Evolutionary conservation across 768 basidiomycete genomes (phyloP).

Genomic region (Pleurotus giganteus): DNA sequence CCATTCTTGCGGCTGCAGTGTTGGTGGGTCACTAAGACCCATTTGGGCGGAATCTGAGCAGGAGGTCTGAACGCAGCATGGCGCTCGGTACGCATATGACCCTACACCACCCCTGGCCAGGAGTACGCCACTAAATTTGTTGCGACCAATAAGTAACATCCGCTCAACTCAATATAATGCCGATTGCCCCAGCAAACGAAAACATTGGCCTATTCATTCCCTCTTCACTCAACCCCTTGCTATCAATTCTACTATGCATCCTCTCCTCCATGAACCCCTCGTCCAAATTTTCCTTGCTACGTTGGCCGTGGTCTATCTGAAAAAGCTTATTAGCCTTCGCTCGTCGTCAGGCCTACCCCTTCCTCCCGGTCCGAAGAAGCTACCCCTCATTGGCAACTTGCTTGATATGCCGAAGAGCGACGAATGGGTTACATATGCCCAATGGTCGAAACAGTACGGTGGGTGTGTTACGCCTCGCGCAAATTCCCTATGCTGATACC

Average conservation of each 20-base stretch:
- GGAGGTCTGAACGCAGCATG: background rate
- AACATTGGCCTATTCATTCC: too few relatives aligned
- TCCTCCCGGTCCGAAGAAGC: conserved; percentile 25
- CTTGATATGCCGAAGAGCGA: conserved; percentile 18
- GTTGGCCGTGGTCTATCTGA: background rate
- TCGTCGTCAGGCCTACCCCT: conserved; percentile 12
- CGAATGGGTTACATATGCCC: conserved; percentile 20
- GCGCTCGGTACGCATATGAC: conserved; percentile 3
- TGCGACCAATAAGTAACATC: background rate
- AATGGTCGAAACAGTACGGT: conserved; percentile 23
- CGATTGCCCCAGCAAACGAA: background rate
- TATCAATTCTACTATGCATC: background rate
- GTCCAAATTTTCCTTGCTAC: background rate
- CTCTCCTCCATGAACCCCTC: background rate
- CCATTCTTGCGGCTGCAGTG: background rate
- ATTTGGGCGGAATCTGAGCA: background rate
- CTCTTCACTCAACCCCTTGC: background rate
- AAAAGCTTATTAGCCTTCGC: background rate
- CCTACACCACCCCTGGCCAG: background rate
- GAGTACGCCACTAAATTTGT: background rate
- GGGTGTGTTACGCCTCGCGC: background rate
- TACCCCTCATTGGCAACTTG: conserved; percentile 24
- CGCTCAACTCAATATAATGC: background rate
- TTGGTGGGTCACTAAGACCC: conserved; percentile 4
- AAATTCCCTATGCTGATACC: conserved; percentile 12